Conservation (phyloP, 129 eudicot species). For the Scalesia atractyloides region DNA sequence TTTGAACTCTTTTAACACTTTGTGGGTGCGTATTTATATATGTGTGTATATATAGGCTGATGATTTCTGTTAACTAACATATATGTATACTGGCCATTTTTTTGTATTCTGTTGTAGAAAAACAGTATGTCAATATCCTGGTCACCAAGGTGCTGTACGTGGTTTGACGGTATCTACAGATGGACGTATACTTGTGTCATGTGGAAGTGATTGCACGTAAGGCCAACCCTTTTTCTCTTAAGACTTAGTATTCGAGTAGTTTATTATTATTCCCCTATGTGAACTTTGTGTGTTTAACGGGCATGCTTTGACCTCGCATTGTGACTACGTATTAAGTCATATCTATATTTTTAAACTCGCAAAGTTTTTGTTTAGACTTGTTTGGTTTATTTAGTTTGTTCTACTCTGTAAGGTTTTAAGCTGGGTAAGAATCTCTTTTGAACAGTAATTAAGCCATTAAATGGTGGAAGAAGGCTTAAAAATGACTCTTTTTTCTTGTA, state of each 20-base stretch:
- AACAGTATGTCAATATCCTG: constrained; percentile 80
- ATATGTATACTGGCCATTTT: neutral
- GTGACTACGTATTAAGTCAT: too few relatives aligned
- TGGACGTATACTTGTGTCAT: constrained; percentile 87
- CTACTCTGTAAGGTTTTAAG: too few relatives aligned
- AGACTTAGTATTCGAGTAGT: neutral
- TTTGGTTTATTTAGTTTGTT: too few relatives aligned
- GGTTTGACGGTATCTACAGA: constrained; percentile 90
- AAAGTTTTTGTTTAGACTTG: too few relatives aligned
- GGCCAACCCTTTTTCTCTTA: constrained; percentile 14
- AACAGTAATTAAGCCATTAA: too few relatives aligned
- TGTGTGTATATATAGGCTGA: too few relatives aligned
- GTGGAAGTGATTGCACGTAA: constrained; percentile 97
- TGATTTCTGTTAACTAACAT: neutral
- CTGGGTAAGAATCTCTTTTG: too few relatives aligned
- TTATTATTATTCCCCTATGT: neutral
- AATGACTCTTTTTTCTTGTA: too few relatives aligned
- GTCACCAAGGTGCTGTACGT: constrained; percentile 84
- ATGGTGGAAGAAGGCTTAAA: too few relatives aligned
- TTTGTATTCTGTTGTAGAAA: constrained; percentile 40
- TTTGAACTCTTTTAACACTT: too few relatives aligned
- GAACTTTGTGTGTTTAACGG: neutral
- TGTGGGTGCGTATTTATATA: too few relatives aligned
- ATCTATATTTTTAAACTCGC: too few relatives aligned
- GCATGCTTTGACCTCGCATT: neutral